Conservation (phyloP, 441 rosid species). For the Pelargonium fulgidum region DNA sequence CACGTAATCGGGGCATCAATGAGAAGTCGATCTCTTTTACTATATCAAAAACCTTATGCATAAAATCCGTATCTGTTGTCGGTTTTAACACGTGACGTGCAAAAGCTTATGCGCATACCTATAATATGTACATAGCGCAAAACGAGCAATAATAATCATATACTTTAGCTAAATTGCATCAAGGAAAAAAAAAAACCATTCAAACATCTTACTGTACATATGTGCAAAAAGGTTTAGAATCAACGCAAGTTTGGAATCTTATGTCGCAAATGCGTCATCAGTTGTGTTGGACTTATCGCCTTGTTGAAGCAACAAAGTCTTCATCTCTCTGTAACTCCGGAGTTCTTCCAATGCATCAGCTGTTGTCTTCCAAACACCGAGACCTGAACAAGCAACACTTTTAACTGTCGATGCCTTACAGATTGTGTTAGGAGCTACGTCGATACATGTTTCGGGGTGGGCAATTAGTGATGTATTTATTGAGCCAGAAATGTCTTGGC, state of each 20-base stretch:
- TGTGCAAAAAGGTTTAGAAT: slow-evolving; percentile 20
- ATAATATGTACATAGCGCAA: neutral
- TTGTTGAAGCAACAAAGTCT: slow-evolving; percentile 50
- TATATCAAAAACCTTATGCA: no score
- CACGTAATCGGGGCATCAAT: no score
- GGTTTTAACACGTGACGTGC: no score
- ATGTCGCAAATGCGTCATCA: slow-evolving; percentile 13
- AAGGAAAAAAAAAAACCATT: slow-evolving; percentile 3
- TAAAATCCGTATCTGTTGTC: no score
- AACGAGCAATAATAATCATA: neutral
- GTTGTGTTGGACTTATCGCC: slow-evolving; percentile 28
- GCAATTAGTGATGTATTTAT: slow-evolving; percentile 27
- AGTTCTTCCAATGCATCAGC: slow-evolving; percentile 91
- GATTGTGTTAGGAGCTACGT: slow-evolving; percentile 8
- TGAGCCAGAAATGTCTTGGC: slow-evolving; percentile 40
- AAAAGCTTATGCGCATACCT: neutral
- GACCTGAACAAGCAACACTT: slow-evolving; percentile 35
- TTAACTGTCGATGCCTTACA: slow-evolving; percentile 24
- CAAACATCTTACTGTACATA: slow-evolving; percentile 26
- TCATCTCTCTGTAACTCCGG: slow-evolving; percentile 55
- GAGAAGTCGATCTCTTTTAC: no score
- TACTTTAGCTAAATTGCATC: no score
- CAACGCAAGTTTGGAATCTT: slow-evolving; percentile 12
- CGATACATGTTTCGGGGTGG: slow-evolving; percentile 30
- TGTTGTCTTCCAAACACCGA: slow-evolving; percentile 51